A percentile compares a stretch with the other conserved stretches of the same genome.
Conservation (phyloP, 192 early-diverging fungal genomes). For the Chytriomyces sp. region DNA sequence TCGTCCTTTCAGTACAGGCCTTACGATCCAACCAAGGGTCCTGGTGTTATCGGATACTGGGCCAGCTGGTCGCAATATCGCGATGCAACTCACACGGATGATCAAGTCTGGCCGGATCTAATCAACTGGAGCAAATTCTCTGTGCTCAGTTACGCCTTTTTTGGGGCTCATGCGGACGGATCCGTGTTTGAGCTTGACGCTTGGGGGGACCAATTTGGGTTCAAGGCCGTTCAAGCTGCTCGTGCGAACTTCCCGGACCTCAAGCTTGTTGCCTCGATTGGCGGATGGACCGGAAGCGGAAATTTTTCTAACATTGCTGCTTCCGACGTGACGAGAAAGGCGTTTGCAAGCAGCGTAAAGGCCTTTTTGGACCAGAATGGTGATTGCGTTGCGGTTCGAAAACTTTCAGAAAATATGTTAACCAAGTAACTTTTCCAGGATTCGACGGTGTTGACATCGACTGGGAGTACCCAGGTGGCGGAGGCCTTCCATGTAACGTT, state of each 20-base stretch:
- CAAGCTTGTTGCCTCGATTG: neutral
- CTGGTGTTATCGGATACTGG: neutral
- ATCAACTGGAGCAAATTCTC: neutral
- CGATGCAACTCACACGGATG: too few species aligned
- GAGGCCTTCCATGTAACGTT: constrained; percentile 55
- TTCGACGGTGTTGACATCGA: constrained; percentile 79
- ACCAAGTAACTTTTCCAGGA: too few species aligned
- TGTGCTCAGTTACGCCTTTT: neutral
- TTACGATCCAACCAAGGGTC: too few species aligned
- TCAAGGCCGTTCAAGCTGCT: neutral
- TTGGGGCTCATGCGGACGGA: neutral
- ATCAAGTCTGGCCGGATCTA: neutral
- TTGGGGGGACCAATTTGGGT: neutral
- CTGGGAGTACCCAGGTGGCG: constrained; percentile 72
- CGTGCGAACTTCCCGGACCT: neutral
- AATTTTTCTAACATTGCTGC: neutral
- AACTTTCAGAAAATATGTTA: neutral
- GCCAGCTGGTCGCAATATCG: neutral
- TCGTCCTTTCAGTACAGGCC: too few species aligned
- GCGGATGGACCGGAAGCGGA: neutral
- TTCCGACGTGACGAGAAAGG: neutral
- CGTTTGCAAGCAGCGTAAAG: neutral
- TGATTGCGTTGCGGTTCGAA: neutral
- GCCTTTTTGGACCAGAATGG: neutral
- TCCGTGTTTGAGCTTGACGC: neutral